Conservation (phyloP, 2,329 filamentous ascomycete genomes). For the Pezicula neosporulosa region DNA sequence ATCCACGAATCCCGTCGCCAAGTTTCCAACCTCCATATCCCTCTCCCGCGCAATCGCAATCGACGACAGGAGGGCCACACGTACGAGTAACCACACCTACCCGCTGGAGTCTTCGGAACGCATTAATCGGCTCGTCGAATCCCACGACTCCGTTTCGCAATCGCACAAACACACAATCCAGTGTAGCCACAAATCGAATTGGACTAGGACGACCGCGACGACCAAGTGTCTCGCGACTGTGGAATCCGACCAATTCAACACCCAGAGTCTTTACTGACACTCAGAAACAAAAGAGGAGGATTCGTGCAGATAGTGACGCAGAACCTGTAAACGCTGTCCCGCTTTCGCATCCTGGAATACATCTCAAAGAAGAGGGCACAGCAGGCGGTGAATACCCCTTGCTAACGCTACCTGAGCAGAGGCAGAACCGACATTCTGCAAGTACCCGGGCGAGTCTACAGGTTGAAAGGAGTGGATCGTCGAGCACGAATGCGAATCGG, state of each 20-base stretch:
- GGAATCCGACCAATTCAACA: conserved; percentile 59
- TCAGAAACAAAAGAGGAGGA: conserved; percentile 11
- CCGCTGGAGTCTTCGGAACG: conserved; percentile 29
- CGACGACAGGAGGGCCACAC: conserved; percentile 16
- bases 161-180: conserved; percentile 10
- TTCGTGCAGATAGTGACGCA: conserved; percentile 4
- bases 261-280: conserved; percentile 35
- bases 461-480: conserved; percentile 40
- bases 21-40: conserved; percentile 26
- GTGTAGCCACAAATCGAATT: conserved; percentile 8
- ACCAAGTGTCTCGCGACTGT: conserved; percentile 39
- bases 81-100: conserved; percentile 42
- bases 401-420: conserved; percentile 53
- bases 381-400: conserved; percentile 41
- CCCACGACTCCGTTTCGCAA: conserved; percentile 20
- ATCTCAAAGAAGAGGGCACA: conserved; percentile 18
- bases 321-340: conserved; percentile 22
- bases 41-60: conserved; percentile 14
- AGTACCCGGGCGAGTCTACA: conserved; percentile 37
- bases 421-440: conserved; percentile 47
- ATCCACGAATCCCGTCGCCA: conserved; percentile 24
- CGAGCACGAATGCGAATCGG: conserved; percentile 20
- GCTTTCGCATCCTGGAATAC: conserved; percentile 26
- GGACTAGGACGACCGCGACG: conserved; percentile 19
- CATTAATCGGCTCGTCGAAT: conserved; percentile 20